Base-by-base conservation (phyloP, 495 filamentous ascomycete species). In the Daldinia caldariorum region DNA sequence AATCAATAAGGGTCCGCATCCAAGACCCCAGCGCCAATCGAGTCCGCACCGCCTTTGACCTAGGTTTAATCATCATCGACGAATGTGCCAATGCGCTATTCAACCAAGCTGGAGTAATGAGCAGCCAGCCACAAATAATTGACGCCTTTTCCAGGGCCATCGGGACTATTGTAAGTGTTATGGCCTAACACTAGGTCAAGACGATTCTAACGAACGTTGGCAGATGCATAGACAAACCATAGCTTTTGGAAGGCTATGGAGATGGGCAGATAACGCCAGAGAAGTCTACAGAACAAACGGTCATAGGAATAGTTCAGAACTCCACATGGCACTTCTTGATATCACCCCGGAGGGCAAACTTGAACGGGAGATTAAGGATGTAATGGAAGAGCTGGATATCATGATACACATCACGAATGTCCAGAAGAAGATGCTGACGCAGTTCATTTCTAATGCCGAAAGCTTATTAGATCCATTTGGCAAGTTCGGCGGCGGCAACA, bases 331-430 rank as follows among this genome's bases (percentile, higher is more conserved):
- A 7, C 79, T 91, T 1, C 84, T 91, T 3, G 86, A 92, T 45
- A 91, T 92, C 43, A 85, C 88, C 43, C 82, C 85, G 6, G 90
- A 93, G 71, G 90, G 88, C 0, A 81, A 85, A 59, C 80, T 92
- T 0, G 83, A 90, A 2, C 78, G 84, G 0, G 90, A 93, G 67
- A 81, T 86, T 2, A 90, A 92, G 72, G 90, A 93, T 70, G 90
- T 93, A 65, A 82, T 88, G 12, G 90, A 92, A 49, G 90, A 92
- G 74, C 79, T 92, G 18, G 87, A 90, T 67, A 92, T 92, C 78
- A 91, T 92, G 79, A 81, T 86, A 26, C 79, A 85, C 1, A 87
- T 90, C 67, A 81, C 83, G n/a, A 82, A 63, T 18, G 70, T 86
- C 32, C 87, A 91, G 63, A 75, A 86, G 55, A 84, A 83, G 55